Percentiles rank a stretch among this genome's conserved stretches.
Conservation (phyloP, 345 rosid species). For the Odontarrhena argentea region DNA sequence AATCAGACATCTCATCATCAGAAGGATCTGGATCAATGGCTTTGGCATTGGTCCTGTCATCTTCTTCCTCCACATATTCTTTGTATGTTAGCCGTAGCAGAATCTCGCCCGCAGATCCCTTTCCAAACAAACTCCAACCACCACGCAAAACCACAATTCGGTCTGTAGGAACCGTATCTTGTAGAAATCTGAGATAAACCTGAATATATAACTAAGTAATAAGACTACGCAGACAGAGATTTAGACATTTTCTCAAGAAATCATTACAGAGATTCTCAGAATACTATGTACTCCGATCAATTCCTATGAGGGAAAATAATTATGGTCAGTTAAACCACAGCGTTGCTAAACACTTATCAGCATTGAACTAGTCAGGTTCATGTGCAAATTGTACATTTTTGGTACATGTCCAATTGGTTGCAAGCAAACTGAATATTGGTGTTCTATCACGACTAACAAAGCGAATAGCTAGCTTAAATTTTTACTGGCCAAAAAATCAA, state of each 20-base stretch:
- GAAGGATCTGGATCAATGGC: constrained; percentile 51
- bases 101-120: constrained; percentile 71
- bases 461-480: background rate
- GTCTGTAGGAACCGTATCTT: constrained; percentile 90
- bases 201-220: constrained; percentile 42
- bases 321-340: background rate
- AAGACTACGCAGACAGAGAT: constrained; percentile 13
- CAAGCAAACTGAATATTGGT: background rate
- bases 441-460: background rate
- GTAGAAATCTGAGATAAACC: constrained; percentile 75
- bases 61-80: constrained; percentile 90
- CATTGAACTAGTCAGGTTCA: background rate
- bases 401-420: background rate
- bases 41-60: constrained; percentile 49
- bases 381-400: background rate
- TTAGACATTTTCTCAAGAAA: background rate
- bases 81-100: constrained; percentile 84
- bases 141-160: constrained; percentile 64
- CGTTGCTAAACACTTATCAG: background rate
- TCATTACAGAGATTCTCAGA: background rate
- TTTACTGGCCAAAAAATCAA: background rate
- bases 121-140: constrained; percentile 69
- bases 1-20: constrained; percentile 67
- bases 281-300: background rate
- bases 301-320: background rate